Evolutionary conservation across 495 filamentous ascomycete species (phyloP), one percentile per base, ranked within the genome.

Genomic region (Penicillium waksmanii): DNA sequence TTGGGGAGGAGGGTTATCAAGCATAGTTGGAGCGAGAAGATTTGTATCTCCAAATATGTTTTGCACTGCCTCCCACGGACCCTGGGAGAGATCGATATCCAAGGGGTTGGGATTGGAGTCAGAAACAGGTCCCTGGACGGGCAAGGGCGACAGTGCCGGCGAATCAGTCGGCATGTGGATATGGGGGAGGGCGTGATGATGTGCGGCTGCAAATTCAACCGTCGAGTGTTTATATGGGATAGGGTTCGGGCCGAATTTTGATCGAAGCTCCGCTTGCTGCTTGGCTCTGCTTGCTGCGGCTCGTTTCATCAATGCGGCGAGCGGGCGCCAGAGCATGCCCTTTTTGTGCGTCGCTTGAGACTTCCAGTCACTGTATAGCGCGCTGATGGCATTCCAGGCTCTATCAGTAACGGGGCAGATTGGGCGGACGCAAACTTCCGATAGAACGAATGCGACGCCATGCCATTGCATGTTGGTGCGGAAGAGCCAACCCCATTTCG

Each of bases 391-490:
- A 12, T 73, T 72, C 94, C 94, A 98, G 2, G 89, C 92, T 3
- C 93, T 84, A 54, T 96, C 89, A 2, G 90, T 89, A 12, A 89
- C 56, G 63, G 86, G 85, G 49, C 86, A 80, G 35, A 80, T 82
- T 18, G 88, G 85, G 21, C 91, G 85, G 23, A 89, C 83, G 65
- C 88, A 89, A 4, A 96, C 80, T 64, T 97, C 94, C 1, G 90
- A 74, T 7, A 96, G 72, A 34, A 75, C 79, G 60, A 89, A 92
- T 3, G 88, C 89, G 2, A 94, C 79, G n/a, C 91, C 89, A 56
- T 94, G 89, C 87, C 89, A 91, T 63, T 93, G 89, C 34, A 87
- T 87, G 66, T 93, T 93, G 3, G 88, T 92, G 60, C 86, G 82
- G 76, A 92, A 92, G 9, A 94, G 80, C 91, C 91, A 96, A 19